Evolutionary conservation across 2,329 filamentous ascomycete species (phyloP).

Genomic region (Zarea fungicola): DNA sequence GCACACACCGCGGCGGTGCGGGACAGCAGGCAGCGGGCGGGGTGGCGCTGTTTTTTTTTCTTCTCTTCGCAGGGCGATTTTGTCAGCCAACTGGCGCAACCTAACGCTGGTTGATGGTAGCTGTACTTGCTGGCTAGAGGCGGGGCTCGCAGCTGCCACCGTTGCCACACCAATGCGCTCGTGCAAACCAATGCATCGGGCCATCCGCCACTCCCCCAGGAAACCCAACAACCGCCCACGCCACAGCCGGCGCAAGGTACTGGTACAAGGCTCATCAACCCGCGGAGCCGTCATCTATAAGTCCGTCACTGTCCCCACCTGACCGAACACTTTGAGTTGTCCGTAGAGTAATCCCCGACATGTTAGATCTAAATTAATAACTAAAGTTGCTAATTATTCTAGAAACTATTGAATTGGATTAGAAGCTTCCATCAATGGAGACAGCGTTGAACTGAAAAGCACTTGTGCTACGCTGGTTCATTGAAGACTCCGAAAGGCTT

Average conservation of each 20-base stretch:
- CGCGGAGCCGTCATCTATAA: neutral
- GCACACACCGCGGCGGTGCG: no score
- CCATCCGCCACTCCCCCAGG: neutral
- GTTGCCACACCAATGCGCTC: conserved; percentile 10
- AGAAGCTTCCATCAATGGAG: no score
- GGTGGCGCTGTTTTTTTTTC: neutral
- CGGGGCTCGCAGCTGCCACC: conserved; percentile 2
- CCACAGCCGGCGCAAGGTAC: neutral
- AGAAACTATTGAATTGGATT: no score
- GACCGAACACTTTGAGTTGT: neutral
- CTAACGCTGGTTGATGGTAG: no score
- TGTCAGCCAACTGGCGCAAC: conserved; percentile 4
- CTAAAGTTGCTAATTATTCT: no score
- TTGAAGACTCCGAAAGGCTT: no score
- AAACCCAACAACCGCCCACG: neutral
- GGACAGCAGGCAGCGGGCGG: no score
- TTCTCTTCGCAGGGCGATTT: neutral
- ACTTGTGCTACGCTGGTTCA: no score
- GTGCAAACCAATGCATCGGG: no score
- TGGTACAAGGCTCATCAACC: neutral
- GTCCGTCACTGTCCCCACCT: conserved; percentile 5
- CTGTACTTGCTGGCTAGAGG: conserved; percentile 2
- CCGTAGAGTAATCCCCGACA: no score
- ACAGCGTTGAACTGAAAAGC: no score
- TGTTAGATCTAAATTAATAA: no score